A percentile compares a stretch with the other conserved stretches of the same genome.
phyloP scores from a whole-genome alignment of 495 filamentous ascomycete species.

The Physcia stellaris region DNA sequence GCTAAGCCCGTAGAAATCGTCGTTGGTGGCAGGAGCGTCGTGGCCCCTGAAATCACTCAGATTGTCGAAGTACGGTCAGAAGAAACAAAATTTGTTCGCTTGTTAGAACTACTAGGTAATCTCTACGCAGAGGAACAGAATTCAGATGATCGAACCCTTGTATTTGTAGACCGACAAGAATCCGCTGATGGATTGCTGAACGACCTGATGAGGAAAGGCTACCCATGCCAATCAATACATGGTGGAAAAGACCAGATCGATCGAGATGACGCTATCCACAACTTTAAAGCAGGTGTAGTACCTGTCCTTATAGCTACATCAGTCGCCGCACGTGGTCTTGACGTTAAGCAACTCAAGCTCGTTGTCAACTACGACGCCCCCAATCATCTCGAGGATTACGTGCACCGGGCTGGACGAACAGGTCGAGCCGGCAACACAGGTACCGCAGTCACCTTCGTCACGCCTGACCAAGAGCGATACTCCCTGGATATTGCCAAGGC shows the following conservation, averaged over 20 bases:
- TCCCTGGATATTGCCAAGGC: conserved; percentile 85
- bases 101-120: conserved; percentile 78
- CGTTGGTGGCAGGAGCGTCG: conserved; percentile 81
- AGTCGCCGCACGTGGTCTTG: conserved; percentile 86
- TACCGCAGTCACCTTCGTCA: conserved; percentile 89
- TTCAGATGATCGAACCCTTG: conserved; percentile 75
- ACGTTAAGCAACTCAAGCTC: conserved; percentile 92
- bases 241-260: conserved; percentile 94
- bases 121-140: conserved; percentile 63
- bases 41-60: conserved; percentile 90
- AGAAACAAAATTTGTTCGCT: conserved; percentile 68
- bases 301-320: conserved; percentile 90
- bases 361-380: conserved; percentile 97
- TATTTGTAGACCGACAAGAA: conserved; percentile 94
- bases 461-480: conserved; percentile 80
- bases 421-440: conserved; percentile 91
- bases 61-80: conserved; percentile 80
- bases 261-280: conserved; percentile 82
- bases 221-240: conserved; percentile 92
- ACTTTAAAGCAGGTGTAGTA: conserved; percentile 86
- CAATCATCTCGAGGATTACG: conserved; percentile 95
- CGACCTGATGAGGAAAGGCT: conserved; percentile 75
- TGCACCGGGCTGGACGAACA: conserved; percentile 88
- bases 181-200: conserved; percentile 75
- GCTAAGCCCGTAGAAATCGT: conserved; percentile 78